A percentile compares a stretch with the other conserved stretches of the same genome.
Conservation (phyloP, 2,329 filamentous ascomycete genomes). For the Alternaria gaisen region DNA sequence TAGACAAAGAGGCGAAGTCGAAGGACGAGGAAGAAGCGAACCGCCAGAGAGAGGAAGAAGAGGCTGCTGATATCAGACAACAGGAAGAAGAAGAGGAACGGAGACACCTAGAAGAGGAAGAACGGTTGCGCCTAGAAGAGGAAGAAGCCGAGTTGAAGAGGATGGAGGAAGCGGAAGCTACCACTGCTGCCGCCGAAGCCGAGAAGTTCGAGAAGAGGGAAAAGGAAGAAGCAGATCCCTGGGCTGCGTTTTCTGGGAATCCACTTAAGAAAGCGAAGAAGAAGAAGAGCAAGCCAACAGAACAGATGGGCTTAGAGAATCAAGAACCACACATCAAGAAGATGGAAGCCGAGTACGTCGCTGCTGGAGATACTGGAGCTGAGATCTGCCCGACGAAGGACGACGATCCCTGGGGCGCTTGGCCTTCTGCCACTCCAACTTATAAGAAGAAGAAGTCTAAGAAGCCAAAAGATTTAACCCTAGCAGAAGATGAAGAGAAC, state of each 20-base stretch:
- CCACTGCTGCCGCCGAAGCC: slow-evolving; percentile 2
- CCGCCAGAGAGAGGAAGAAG: slow-evolving; percentile 31
- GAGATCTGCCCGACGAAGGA: too few relatives aligned
- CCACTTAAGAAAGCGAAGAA: slow-evolving; percentile 23
- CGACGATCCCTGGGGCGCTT: too few relatives aligned
- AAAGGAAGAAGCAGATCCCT: not conserved
- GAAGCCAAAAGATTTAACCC: rapidly evolving
- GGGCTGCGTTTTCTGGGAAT: not conserved
- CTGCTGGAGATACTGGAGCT: too few relatives aligned
- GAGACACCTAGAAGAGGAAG: slow-evolving; percentile 32
- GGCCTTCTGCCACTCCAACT: too few relatives aligned
- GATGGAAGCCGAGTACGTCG: too few relatives aligned
- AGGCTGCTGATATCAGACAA: slow-evolving; percentile 27
- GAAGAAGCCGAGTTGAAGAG: slow-evolving; percentile 27
- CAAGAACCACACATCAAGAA: not conserved
- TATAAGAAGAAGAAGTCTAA: too few relatives aligned
- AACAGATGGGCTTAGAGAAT: not conserved
- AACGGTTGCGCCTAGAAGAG: slow-evolving; percentile 27
- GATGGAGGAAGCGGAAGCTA: slow-evolving; percentile 33
- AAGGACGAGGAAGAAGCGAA: slow-evolving; percentile 29
- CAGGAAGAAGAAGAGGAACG: slow-evolving; percentile 40
- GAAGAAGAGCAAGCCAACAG: slow-evolving; percentile 28
- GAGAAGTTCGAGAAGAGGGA: slow-evolving; percentile 17
- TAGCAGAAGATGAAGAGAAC: not conserved
- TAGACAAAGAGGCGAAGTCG: slow-evolving; percentile 35